These are phyloP conservation scores for Primulina tabacum DNA, from an alignment of 257 asterid genomes.

Conservation along the genomic window DNA sequence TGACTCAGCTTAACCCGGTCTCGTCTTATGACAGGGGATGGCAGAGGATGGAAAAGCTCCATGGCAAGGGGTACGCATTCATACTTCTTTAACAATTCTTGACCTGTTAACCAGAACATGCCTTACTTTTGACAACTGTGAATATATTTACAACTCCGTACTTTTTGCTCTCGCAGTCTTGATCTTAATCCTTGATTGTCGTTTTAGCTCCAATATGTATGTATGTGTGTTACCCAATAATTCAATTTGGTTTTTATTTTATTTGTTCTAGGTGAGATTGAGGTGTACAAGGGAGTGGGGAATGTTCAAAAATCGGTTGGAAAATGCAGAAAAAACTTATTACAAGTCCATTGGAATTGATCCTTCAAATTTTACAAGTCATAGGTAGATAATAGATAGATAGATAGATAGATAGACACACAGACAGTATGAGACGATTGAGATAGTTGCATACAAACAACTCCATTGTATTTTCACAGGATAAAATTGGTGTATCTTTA, in stretches of 20 bases:
- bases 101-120: neutral
- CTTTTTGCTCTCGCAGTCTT: neutral
- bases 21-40: conserved; percentile 48
- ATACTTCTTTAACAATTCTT: conserved; percentile 5
- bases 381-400: conserved; percentile 2
- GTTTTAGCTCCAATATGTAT: neutral
- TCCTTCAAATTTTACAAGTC: conserved; percentile 35
- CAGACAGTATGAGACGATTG: conserved; percentile 17
- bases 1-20: neutral
- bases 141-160: neutral
- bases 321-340: conserved; percentile 61
- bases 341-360: conserved; percentile 49
- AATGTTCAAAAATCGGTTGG: conserved; percentile 60
- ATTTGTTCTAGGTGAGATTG: conserved; percentile 51
- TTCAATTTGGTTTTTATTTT: neutral
- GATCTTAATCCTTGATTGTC: neutral
- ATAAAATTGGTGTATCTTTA: neutral
- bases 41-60: conserved; percentile 58
- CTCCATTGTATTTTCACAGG: neutral
- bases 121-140: neutral
- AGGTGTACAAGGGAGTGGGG: conserved; percentile 74
- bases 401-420: conserved; percentile 1
- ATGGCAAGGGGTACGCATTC: conserved; percentile 70
- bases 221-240: neutral
- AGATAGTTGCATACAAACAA: conserved; percentile 1